Base-by-base conservation (phyloP, 2,329 filamentous ascomycete genomes). In the Alternaria panax region DNA sequence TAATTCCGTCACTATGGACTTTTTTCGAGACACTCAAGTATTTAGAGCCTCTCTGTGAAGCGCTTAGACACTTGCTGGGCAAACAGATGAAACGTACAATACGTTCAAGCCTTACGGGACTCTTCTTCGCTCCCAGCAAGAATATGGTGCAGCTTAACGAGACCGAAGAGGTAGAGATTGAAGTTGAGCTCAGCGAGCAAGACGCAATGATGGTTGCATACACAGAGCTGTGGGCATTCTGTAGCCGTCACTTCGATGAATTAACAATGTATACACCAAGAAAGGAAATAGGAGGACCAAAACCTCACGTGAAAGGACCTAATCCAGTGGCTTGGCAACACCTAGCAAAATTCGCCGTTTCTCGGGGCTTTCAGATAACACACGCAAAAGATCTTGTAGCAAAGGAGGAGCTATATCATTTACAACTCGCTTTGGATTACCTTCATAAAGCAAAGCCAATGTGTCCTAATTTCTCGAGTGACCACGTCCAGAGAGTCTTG, bases 11-110 rank as follows among this genome's bases (percentile, higher is more conserved):
- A 11, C 36, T 68, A 24, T 48, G 30, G 47, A 63, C 57, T 11
- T 68, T 68, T 45, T 68, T 68, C 24, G 27, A 68, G 47, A 66
- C 18, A 32, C 48, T 68, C 3, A 68, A 68, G 48, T 66, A 62
- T 42, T 32, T 68, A 9, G 57, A 68, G 47, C 65, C 53, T 24
- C 50, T 64, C 6, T 65, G 27, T 20, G 34, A 64, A 47, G 47
- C 45, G 8, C 54, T 68, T 8, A 68, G 53, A 59, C 38, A 51
- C 3, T 51, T 68, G 7, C 47, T 68, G 18, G 48, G 62, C 3
- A 7, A 18, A 32, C 40, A 65, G 32, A 59, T 65, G 20, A 62
- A 55, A 51, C 18, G 40, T 36, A 65, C 30, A 34, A 67, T 67
- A 20, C 18, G 41, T 16, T 54, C 9, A 57, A 65, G 60, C 46